These are phyloP conservation scores for Echinochloa phyllopogon DNA, from an alignment of 176 grass and related monocot genomes.

Conservation along the genomic window DNA sequence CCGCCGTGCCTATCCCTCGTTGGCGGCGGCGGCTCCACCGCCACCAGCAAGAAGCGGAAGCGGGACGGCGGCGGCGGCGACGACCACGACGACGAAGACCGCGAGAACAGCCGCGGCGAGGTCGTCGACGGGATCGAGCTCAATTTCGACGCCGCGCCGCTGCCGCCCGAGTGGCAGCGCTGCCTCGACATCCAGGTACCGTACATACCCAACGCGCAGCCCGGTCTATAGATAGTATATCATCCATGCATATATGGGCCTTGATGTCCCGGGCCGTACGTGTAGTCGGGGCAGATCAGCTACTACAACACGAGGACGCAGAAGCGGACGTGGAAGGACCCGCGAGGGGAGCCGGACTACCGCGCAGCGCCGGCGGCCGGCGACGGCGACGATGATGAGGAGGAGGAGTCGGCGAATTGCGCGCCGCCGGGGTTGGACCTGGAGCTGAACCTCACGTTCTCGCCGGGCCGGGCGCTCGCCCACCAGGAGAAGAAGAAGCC, in stretches of 20 bases:
- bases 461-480: conserved; percentile 32
- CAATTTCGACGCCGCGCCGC: conserved; percentile 69
- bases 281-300: conserved; percentile 80
- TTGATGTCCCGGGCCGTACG: too few species aligned
- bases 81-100: neutral
- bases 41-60: conserved; percentile 70
- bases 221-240: too few species aligned
- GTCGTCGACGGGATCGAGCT: conserved; percentile 65
- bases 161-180: conserved; percentile 88
- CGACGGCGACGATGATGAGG: neutral
- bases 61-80: conserved; percentile 26
- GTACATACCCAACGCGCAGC: neutral
- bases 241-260: too few species aligned
- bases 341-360: conserved; percentile 39
- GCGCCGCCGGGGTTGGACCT: conserved; percentile 60
- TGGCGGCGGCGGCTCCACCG: conserved; percentile 36
- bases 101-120: conserved; percentile 16
- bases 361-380: conserved; percentile 13
- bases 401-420: conserved; percentile 34
- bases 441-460: conserved; percentile 72
- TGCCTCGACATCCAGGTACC: conserved; percentile 93
- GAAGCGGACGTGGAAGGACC: conserved; percentile 76
- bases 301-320: conserved; percentile 96
- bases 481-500: neutral
- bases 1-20: conserved; percentile 47